These are phyloP conservation scores for Tilletia setariae DNA, from an alignment of 1,284 basidiomycete genomes.

Conservation along the genomic window DNA sequence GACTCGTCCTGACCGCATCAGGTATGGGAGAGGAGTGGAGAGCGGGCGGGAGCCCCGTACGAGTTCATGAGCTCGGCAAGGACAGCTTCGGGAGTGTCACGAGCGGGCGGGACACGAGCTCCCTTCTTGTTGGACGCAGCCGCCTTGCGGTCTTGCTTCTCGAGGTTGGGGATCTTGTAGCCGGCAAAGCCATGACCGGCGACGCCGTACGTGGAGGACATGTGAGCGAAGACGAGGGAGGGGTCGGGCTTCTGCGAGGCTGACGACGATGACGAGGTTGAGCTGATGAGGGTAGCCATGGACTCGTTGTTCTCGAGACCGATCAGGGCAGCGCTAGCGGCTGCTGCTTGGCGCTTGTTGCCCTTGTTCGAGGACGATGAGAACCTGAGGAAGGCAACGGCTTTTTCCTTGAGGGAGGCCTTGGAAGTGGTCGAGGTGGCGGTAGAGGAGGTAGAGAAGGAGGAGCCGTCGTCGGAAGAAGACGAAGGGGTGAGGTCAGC, in stretches of 20 bases:
- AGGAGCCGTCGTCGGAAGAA: not conserved
- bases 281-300: not conserved
- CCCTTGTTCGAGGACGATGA: not conserved
- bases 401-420: constrained; percentile 7
- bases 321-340: not conserved
- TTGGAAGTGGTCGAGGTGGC: not conserved
- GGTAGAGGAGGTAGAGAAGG: not conserved
- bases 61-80: constrained; percentile 5
- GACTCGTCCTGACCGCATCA: not conserved
- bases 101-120: not conserved
- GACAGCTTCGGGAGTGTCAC: not conserved
- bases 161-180: constrained; percentile 11
- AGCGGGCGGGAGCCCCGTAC: constrained; percentile 7
- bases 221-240: not conserved
- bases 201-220: constrained; percentile 1
- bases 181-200: not conserved
- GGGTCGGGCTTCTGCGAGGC: constrained; percentile 1
- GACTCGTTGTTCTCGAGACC: not conserved
- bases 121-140: not conserved
- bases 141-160: not conserved
- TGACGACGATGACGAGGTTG: not conserved
- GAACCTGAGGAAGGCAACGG: not conserved
- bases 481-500: not conserved
- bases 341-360: no score
- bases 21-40: not conserved